Evolutionary conservation across 768 basidiomycete species (phyloP), one percentile per base, ranked within the genome.

Genomic region (Paxillus rubicundulus): DNA sequence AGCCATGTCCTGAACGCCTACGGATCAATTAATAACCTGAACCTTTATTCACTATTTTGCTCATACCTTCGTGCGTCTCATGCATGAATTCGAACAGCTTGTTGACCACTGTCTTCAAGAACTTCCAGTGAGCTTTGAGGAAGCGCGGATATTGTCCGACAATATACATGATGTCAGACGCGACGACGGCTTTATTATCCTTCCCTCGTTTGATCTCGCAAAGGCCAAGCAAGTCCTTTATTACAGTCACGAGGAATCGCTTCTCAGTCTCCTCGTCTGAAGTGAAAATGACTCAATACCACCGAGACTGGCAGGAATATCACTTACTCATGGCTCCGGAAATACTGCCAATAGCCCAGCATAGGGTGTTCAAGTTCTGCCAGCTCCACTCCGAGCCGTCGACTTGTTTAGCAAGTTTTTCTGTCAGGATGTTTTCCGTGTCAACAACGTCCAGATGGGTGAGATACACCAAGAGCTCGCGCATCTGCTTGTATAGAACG

Each of bases 1-100:
- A 42, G 97, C 97, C 97, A 99, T 99, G 74, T 99, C 97, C 70
- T 99, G 97, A 10, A 99, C 97, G 75, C 95, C 92, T 91, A 60
- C 38, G 55, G 16, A 41, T 28, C 17, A 34, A 44, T 28, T 21
- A 61, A 48, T 28, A 34, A 37, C n/a, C 27, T 55, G n/a, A 44
- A 20, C 7, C 12, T 7, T 28, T 34, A 9, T 17, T 27, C 7
- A 30, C 30, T 24, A 3, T 33, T 24, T 16, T 28, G 12, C 7
- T 3, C 41, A 32, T 43, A 87, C 92, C 94, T 77, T 99, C 97
- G 65, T 99, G 96, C 0, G 93, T 97, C 74, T 99, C 96, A 70
- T 99, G 97, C 94, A 98, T 98, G 70, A 99, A 99, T 69, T 99
- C 97, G 71, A 98, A 99, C 7, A 98, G 78, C 72, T 99, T 99